A percentile compares a stretch with the other conserved stretches of the same genome.
Conservation (phyloP, 768 basidiomycete genomes). For the Boletus rubescentipes region DNA sequence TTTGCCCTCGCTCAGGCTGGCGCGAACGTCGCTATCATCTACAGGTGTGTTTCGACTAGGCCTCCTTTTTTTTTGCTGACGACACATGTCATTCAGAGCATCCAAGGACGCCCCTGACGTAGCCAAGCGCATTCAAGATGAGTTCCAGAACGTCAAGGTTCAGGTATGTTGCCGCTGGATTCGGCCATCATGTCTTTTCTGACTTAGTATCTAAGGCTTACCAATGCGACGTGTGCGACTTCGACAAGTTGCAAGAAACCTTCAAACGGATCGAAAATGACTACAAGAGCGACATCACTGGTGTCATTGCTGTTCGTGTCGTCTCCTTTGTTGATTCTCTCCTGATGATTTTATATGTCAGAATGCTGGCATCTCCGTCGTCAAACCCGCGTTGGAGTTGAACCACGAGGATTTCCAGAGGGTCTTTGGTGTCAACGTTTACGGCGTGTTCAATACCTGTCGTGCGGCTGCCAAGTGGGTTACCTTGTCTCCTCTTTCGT, state of each 20-base stretch:
- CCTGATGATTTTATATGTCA: conserved; percentile 12
- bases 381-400: conserved; percentile 61
- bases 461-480: conserved; percentile 56
- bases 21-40: conserved; percentile 61
- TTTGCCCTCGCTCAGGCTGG: conserved; percentile 54
- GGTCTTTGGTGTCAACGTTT: conserved; percentile 61
- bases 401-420: conserved; percentile 51
- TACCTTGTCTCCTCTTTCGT: no score
- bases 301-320: conserved; percentile 52
- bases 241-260: conserved; percentile 40
- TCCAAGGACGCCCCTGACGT: conserved; percentile 49
- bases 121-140: conserved; percentile 44
- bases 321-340: fast-evolving
- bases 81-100: conserved; percentile 30
- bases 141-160: conserved; percentile 46
- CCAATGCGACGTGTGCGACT: conserved; percentile 58
- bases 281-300: conserved; percentile 42
- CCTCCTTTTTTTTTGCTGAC: background rate
- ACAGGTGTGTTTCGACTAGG: conserved; percentile 36
- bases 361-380: conserved; percentile 64
- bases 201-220: conserved; percentile 43
- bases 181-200: fast-evolving
- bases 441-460: conserved; percentile 64
- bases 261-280: conserved; percentile 51
- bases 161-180: conserved; percentile 9